A percentile compares a stretch with the other conserved stretches of the same genome.
These are phyloP conservation scores for Leccinum subgranulosum DNA, from an alignment of 768 basidiomycete genomes.

Conservation along the genomic window DNA sequence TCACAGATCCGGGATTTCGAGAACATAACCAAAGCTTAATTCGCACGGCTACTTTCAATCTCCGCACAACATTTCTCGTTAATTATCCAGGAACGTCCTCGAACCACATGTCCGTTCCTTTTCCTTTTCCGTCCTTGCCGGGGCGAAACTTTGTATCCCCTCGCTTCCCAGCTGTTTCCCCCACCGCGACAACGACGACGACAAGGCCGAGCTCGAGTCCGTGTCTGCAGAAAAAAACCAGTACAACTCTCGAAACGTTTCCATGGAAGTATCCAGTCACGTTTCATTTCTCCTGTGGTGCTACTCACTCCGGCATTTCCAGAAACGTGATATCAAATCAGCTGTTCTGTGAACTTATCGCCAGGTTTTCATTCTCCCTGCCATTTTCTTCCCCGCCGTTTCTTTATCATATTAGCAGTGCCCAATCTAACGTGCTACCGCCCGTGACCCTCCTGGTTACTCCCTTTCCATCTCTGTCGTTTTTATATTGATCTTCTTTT, in stretches of 20 bases:
- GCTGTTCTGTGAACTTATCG: conserved; percentile 29
- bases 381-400: conserved; percentile 6
- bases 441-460: conserved; percentile 11
- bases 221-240: background rate
- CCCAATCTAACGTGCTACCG: conserved; percentile 16
- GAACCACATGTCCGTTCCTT: conserved; percentile 18
- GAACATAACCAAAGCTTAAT: conserved; percentile 37
- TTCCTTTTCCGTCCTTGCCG: conserved; percentile 21
- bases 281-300: conserved; percentile 19
- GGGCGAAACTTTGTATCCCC: conserved; percentile 16
- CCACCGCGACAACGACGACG: background rate
- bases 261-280: conserved; percentile 21
- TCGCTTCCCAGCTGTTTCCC: conserved; percentile 9
- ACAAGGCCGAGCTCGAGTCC: background rate
- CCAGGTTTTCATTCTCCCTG: conserved; percentile 25
- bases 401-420: conserved; percentile 26
- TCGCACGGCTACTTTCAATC: conserved; percentile 34
- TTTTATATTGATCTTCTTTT: conserved; percentile 27
- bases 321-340: conserved; percentile 33
- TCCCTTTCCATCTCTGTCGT: conserved; percentile 21
- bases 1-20: conserved; percentile 40
- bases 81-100: conserved; percentile 34
- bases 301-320: conserved; percentile 25
- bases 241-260: conserved; percentile 10
- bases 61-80: conserved; percentile 29